Conservation (phyloP, 1,139 yeast genomes). For the Schizosaccharomyces versatilis region DNA sequence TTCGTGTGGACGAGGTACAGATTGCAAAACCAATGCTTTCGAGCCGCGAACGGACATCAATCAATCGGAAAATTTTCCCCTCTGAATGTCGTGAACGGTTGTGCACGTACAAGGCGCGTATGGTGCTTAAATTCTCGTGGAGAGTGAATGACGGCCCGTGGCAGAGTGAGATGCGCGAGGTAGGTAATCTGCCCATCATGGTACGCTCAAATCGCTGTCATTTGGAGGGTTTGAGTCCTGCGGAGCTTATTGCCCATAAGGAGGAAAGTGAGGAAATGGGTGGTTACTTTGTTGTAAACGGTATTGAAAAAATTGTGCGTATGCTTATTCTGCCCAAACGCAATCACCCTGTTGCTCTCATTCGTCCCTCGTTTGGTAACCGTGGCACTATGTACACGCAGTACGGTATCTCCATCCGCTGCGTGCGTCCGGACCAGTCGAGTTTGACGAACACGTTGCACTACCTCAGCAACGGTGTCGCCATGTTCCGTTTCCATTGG, state of each 20-base stretch:
- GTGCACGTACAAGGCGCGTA: constrained; percentile 48
- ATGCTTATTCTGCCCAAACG: constrained; percentile 95
- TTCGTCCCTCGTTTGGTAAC: constrained; percentile 81
- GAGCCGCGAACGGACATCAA: constrained; percentile 50
- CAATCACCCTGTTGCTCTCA: constrained; percentile 92
- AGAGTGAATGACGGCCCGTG: constrained; percentile 71
- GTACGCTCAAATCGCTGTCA: constrained; percentile 76
- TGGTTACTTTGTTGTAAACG: constrained; percentile 88
- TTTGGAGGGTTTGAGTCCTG: constrained; percentile 59
- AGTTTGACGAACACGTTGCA: constrained; percentile 93
- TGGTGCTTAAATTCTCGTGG: constrained; percentile 63
- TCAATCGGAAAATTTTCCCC: constrained; percentile 68
- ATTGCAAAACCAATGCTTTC: constrained; percentile 64
- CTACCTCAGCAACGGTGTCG: constrained; percentile 85
- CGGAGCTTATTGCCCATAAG: constrained; percentile 48
- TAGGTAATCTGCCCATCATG: constrained; percentile 85
- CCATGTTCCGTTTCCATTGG: constrained; percentile 92
- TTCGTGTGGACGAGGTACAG: constrained; percentile 70
- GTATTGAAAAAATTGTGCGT: constrained; percentile 86
- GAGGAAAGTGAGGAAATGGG: constrained; percentile 95
- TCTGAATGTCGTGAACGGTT: constrained; percentile 59
- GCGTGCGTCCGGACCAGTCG: constrained; percentile 89
- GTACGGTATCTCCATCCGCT: constrained; percentile 82
- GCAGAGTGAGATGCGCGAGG: constrained; percentile 59
- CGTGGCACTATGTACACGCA: constrained; percentile 81